These are phyloP conservation scores for Neofusicoccum ribis DNA, from an alignment of 2,329 filamentous ascomycete species.

Conservation along the genomic window DNA sequence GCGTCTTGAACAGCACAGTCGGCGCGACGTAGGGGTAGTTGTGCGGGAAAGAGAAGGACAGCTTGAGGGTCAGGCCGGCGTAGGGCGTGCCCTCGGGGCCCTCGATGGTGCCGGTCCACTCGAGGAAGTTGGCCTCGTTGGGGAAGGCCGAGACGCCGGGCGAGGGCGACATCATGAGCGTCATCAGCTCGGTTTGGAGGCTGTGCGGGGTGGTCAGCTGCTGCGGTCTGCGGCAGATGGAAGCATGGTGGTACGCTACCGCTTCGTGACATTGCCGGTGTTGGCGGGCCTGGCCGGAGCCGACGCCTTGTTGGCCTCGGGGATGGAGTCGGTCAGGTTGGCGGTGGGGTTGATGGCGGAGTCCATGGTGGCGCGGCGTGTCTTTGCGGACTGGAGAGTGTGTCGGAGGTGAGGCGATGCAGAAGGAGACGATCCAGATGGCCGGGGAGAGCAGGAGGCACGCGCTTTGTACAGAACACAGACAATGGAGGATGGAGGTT, in stretches of 20 bases:
- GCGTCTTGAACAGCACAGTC: conserved; percentile 94
- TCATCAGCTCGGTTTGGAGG: conserved; percentile 96
- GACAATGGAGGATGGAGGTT: conserved; percentile 6
- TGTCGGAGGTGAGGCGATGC: not conserved
- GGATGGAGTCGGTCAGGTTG: conserved; percentile 29
- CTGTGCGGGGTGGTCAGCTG: conserved; percentile 50
- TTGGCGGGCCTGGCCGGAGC: conserved; percentile 30
- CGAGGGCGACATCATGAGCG: conserved; percentile 93
- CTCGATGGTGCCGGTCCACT: conserved; percentile 91
- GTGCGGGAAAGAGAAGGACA: conserved; percentile 83
- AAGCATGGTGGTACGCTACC: conserved; percentile 34
- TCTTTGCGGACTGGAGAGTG: not conserved
- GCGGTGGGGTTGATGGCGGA: conserved; percentile 18
- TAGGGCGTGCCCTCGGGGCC: conserved; percentile 93
- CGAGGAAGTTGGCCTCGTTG: conserved; percentile 84
- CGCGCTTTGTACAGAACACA: conserved; percentile 3
- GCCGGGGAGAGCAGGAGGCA: not conserved
- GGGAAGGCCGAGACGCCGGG: conserved; percentile 96
- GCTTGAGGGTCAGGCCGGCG: conserved; percentile 82
- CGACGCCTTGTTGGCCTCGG: conserved; percentile 29
- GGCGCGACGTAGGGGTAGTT: conserved; percentile 94
- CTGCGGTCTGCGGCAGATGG: not conserved
- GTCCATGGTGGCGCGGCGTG: conserved; percentile 6
- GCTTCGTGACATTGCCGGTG: conserved; percentile 49
- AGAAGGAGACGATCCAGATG: not conserved